These are phyloP conservation scores for Penicillium odoratum DNA, from an alignment of 495 filamentous ascomycete species.

Conservation along the genomic window DNA sequence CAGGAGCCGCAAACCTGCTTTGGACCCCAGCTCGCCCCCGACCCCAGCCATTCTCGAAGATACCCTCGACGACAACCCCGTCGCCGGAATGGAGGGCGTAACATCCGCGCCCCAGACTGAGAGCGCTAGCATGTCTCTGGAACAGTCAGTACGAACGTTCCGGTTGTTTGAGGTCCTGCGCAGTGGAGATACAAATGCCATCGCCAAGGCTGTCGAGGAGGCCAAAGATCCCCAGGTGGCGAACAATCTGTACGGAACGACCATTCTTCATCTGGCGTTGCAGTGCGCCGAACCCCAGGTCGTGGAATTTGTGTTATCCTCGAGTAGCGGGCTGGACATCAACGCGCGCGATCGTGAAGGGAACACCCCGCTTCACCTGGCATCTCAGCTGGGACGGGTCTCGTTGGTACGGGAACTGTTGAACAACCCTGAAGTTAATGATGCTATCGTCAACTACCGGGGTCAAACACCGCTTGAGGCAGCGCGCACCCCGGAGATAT, in stretches of 20 bases:
- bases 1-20: constrained; percentile 25
- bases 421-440: constrained; percentile 78
- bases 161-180: constrained; percentile 89
- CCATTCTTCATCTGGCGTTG: constrained; percentile 89
- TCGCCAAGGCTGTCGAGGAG: constrained; percentile 84
- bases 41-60: constrained; percentile 29
- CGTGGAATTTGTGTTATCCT: constrained; percentile 89
- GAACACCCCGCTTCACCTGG: constrained; percentile 89
- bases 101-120: constrained; percentile 34
- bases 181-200: constrained; percentile 85
- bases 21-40: constrained; percentile 23
- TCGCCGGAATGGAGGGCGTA: constrained; percentile 34
- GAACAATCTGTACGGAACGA: constrained; percentile 70
- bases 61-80: constrained; percentile 26
- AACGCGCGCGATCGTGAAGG: constrained; percentile 91
- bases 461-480: constrained; percentile 86
- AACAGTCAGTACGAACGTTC: constrained; percentile 92
- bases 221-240: constrained; percentile 47
- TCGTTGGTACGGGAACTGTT: constrained; percentile 79
- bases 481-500: constrained; percentile 87
- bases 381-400: constrained; percentile 74
- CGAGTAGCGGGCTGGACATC: constrained; percentile 66
- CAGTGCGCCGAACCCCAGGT: constrained; percentile 95
- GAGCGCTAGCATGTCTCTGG: constrained; percentile 60
- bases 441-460: constrained; percentile 85